Base-by-base conservation (phyloP, 768 basidiomycete species). In the Symmetrospora coprosmae region DNA sequence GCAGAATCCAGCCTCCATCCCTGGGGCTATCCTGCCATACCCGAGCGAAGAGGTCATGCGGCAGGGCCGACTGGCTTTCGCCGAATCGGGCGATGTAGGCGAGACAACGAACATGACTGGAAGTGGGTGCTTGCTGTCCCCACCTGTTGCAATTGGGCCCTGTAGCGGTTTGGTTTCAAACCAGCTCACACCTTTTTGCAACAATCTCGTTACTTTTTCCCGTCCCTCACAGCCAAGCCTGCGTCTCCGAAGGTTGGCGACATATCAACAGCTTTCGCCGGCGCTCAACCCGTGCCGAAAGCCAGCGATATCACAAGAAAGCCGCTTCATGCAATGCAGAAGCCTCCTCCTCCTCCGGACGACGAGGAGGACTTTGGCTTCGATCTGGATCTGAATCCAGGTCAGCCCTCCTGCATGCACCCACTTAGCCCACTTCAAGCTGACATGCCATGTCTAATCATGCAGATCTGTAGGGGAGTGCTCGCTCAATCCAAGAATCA, bases 1-100 rank as follows among this genome's bases (percentile, higher is more conserved):
- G n/a, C n/a, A n/a, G n/a, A n/a, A n/a, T n/a, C n/a, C n/a, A n/a
- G n/a, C n/a, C n/a, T n/a, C n/a, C n/a, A n/a, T n/a, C n/a, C 23
- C 50, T 8, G 67, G 67, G 0, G 51, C 55, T 27, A 64, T 68
- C 19, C 67, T 65, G 31, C 67, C 67, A 21, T 68, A 66, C 40
- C 67, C 67, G 30, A 68, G 65, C 14, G 67, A 68, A 55, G 64
- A 61, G 9, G 50, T 49, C 19, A 68, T 68, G 67, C 45, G 67
- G 14, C 35, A 62, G 6, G 67, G 67, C 4, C 14, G 63, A 34
- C 50, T 68, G 37, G 65, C 65, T 31, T 68, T 68, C 21, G 61
- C 51, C 0, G 34, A 48, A 13, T 34, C 53, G 9, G 59, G 50
- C 17, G 56, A 30, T 16, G 7, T 68, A 6, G 67, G 67, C 6